Evolutionary conservation across 2,329 filamentous ascomycete genomes (phyloP).

Genomic region (Aspergillus fumigatus): DNA sequence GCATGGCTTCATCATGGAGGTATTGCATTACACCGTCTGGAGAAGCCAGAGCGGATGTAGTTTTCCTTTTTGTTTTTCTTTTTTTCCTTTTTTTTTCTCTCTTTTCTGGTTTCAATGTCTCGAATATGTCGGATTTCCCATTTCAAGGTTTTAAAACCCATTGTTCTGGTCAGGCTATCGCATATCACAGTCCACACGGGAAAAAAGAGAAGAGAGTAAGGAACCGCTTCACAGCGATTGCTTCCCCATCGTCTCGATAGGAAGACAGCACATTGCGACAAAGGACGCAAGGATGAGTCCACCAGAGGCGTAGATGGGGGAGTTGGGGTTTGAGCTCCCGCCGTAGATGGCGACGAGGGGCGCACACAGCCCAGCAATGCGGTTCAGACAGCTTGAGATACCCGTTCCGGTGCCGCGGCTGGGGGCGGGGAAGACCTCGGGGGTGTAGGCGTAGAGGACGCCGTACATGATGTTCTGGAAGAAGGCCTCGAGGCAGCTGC

Average conservation of each 20-base stretch:
- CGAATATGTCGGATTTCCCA: too few species aligned
- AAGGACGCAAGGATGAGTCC: conserved; percentile 43
- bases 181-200: neutral
- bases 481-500: conserved; percentile 52
- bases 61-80: neutral
- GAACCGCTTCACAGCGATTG: conserved; percentile 31
- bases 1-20: neutral
- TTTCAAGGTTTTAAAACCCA: too few species aligned
- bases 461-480: conserved; percentile 57
- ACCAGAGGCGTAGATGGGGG: conserved; percentile 44
- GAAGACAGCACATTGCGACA: conserved; percentile 42
- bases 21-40: neutral
- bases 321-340: conserved; percentile 32
- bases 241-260: conserved; percentile 45
- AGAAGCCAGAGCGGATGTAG: neutral
- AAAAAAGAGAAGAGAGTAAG: neutral
- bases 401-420: conserved; percentile 53
- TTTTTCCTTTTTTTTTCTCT: neutral
- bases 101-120: too few species aligned
- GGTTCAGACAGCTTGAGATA: conserved; percentile 43
- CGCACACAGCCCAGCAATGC: conserved; percentile 42
- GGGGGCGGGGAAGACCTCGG: conserved; percentile 55
- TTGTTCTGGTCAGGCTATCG: neutral
- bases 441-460: conserved; percentile 56
- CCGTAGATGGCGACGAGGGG: conserved; percentile 44